A percentile compares a stretch with the other conserved stretches of the same genome.
phyloP scores from a whole-genome alignment of 768 basidiomycete genomes.

The Amanita rimosa region DNA sequence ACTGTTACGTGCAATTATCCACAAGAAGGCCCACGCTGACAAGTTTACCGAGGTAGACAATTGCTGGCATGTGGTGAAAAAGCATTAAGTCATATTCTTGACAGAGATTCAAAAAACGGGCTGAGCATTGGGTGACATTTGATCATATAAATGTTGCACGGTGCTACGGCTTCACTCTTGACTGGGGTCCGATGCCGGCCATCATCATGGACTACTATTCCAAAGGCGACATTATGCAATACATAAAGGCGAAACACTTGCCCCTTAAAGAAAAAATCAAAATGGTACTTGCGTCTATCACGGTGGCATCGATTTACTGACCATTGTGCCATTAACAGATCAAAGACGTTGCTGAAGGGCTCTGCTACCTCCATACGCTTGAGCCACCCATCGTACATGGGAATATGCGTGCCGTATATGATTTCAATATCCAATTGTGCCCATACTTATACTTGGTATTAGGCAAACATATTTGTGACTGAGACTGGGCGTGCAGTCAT shows the following conservation, averaged over 20 bases:
- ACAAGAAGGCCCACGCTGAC: too few species aligned
- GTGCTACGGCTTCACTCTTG: not conserved
- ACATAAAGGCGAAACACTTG: not conserved
- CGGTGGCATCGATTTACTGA: too few species aligned
- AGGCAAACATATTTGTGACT: not conserved
- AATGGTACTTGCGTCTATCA: too few species aligned
- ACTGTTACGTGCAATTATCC: too few species aligned
- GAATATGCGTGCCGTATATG: not conserved
- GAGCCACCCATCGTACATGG: not conserved
- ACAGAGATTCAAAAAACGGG: not conserved
- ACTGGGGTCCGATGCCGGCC: not conserved
- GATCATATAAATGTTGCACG: not conserved
- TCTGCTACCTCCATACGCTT: not conserved
- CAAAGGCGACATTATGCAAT: not conserved
- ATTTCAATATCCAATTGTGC: not conserved
- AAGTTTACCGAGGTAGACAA: too few species aligned
- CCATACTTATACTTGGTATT: not conserved
- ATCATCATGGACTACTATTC: not conserved
- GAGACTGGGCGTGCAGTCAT: not conserved
- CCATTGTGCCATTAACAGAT: not conserved
- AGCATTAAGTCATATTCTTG: too few species aligned
- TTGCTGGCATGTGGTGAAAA: too few species aligned
- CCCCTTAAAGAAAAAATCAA: not conserved
- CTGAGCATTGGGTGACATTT: not conserved
- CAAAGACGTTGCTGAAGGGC: not conserved